phyloP scores from a whole-genome alignment of 2,329 filamentous ascomycete species.

The Penicillium janthinellum region DNA sequence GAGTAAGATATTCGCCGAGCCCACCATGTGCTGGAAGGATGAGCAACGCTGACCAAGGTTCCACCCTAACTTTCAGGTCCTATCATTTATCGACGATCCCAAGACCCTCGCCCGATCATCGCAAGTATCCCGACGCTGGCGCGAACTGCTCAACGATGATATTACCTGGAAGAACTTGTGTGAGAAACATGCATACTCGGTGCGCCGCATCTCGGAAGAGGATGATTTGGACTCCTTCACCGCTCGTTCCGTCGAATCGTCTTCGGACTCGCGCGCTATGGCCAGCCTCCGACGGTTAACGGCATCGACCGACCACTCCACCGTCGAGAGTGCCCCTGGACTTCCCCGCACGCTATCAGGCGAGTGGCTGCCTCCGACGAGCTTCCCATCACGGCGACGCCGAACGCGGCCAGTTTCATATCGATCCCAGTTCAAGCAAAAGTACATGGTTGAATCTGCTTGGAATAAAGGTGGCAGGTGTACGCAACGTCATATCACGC shows the following conservation, averaged over 20 bases:
- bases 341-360: constrained; percentile 43
- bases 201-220: constrained; percentile 60
- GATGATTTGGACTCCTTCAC: constrained; percentile 40
- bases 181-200: constrained; percentile 94
- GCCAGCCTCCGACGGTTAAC: constrained; percentile 28
- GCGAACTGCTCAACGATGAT: constrained; percentile 90
- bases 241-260: constrained; percentile 27
- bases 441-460: constrained; percentile 94
- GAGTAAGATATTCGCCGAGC: constrained; percentile 58
- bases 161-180: constrained; percentile 98
- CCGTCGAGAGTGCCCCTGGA: constrained; percentile 51
- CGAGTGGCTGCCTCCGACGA: constrained; percentile 35
- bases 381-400: constrained; percentile 41
- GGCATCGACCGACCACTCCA: constrained; percentile 35
- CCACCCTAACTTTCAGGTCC: constrained; percentile 62
- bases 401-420: constrained; percentile 76
- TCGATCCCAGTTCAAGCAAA: constrained; percentile 95
- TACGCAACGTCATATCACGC: constrained; percentile 84
- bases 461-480: constrained; percentile 91
- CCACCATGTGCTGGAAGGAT: neutral
- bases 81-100: constrained; percentile 96
- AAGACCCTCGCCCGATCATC: constrained; percentile 90
- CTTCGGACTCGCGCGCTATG: constrained; percentile 24
- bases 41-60: neutral
- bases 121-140: constrained; percentile 94